phyloP scores from a whole-genome alignment of 2,329 filamentous ascomycete species.

The Phyllosticta paracitricarpa region DNA sequence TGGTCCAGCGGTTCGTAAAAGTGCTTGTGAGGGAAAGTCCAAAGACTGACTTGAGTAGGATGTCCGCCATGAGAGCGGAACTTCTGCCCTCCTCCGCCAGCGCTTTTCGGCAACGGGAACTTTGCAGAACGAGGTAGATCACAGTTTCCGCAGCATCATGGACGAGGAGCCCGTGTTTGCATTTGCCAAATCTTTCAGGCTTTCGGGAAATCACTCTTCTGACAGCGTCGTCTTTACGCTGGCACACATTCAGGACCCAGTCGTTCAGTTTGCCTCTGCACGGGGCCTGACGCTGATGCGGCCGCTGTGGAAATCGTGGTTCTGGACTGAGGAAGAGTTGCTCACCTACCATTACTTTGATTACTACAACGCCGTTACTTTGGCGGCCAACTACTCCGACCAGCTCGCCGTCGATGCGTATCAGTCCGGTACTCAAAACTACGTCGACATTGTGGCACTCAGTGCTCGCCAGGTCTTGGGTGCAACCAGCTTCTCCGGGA shows the following conservation, averaged over 20 bases:
- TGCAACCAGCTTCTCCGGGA: conserved; percentile 64
- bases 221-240: conserved; percentile 61
- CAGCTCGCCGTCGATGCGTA: conserved; percentile 63
- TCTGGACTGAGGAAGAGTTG: conserved; percentile 51
- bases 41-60: conserved; percentile 28
- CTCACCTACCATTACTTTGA: conserved; percentile 69
- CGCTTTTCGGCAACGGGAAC: conserved; percentile 59
- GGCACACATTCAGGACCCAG: conserved; percentile 65
- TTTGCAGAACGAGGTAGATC: conserved; percentile 57
- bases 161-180: conserved; percentile 76
- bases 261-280: conserved; percentile 68
- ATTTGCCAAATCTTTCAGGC: conserved; percentile 40
- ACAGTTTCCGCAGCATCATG: conserved; percentile 58
- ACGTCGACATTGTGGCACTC: conserved; percentile 66
- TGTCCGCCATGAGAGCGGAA: conserved; percentile 60
- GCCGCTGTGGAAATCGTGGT: conserved; percentile 71
- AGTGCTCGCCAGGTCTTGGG: conserved; percentile 73
- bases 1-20: conserved; percentile 41
- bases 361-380: conserved; percentile 50
- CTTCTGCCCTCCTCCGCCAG: conserved; percentile 54
- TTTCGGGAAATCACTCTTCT: conserved; percentile 16
- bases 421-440: conserved; percentile 62
- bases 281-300: conserved; percentile 69
- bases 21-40: conserved; percentile 21
- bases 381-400: conserved; percentile 64